These are phyloP conservation scores for Talaromyces albobiverticillius DNA, from an alignment of 2,329 filamentous ascomycete genomes.

Conservation along the genomic window DNA sequence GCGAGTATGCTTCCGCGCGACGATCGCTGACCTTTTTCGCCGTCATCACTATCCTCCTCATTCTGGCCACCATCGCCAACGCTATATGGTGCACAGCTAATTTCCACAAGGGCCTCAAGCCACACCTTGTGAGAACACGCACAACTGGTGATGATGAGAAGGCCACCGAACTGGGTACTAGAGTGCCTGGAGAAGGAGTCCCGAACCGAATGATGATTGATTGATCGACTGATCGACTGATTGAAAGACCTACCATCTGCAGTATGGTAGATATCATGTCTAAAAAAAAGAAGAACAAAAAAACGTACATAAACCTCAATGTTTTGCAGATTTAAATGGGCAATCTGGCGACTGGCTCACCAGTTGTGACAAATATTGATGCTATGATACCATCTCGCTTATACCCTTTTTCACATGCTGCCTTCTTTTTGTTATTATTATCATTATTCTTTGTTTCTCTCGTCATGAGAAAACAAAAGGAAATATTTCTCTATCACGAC, in stretches of 20 bases:
- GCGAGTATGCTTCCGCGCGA: constrained; percentile 72
- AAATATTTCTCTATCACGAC: background rate
- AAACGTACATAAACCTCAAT: constrained; percentile 8
- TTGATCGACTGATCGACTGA: constrained; percentile 21
- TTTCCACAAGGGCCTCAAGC: constrained; percentile 85
- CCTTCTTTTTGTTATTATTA: background rate
- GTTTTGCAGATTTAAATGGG: constrained; percentile 2
- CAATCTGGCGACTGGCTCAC: constrained; percentile 2
- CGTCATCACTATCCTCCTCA: constrained; percentile 83
- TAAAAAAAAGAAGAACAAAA: background rate
- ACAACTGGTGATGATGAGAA: constrained; percentile 49
- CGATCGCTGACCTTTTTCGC: constrained; percentile 91
- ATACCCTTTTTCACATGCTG: constrained; percentile 8
- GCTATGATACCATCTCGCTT: constrained; percentile 14
- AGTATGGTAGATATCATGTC: constrained; percentile 5
- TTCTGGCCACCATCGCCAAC: constrained; percentile 83
- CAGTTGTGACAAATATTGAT: constrained; percentile 9
- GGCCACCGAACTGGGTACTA: constrained; percentile 41
- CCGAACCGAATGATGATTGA: constrained; percentile 48
- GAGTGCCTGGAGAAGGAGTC: constrained; percentile 30
- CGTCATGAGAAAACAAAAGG: background rate
- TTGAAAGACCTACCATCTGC: background rate
- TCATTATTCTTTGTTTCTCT: background rate
- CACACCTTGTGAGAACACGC: constrained; percentile 68
- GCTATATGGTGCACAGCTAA: constrained; percentile 85